These are phyloP conservation scores for Emydomyces testavorans DNA, from an alignment of 2,329 filamentous ascomycete genomes.

Conservation along the genomic window DNA sequence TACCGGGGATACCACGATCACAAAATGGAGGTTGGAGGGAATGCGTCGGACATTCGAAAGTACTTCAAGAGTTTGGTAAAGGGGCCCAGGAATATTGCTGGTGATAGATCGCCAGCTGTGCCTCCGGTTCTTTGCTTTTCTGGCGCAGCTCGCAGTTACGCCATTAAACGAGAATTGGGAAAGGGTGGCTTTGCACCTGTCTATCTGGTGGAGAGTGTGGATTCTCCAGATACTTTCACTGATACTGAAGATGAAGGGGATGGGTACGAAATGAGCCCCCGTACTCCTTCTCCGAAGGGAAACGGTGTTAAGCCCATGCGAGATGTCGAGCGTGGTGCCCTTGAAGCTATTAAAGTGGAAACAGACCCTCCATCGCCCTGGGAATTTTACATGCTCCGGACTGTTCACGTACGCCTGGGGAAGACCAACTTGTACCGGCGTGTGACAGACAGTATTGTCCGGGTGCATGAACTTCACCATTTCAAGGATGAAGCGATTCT, in stretches of 20 bases:
- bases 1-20: constrained; percentile 76
- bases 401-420: constrained; percentile 64
- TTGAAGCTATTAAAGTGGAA: constrained; percentile 94
- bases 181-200: constrained; percentile 92
- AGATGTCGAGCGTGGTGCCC: constrained; percentile 38
- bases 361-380: constrained; percentile 66
- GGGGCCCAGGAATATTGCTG: constrained; percentile 31
- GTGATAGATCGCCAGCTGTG: constrained; percentile 49
- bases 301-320: constrained; percentile 14
- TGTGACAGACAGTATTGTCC: constrained; percentile 63
- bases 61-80: constrained; percentile 59
- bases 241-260: constrained; percentile 27
- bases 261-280: constrained; percentile 40
- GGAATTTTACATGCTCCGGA: constrained; percentile 94
- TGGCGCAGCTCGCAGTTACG: constrained; percentile 56
- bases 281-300: constrained; percentile 44
- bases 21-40: constrained; percentile 50
- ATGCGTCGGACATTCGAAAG: constrained; percentile 65
- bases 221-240: constrained; percentile 34
- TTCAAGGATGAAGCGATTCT: constrained; percentile 85
- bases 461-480: constrained; percentile 80
- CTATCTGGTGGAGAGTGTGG: constrained; percentile 71
- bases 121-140: constrained; percentile 58
- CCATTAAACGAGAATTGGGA: constrained; percentile 72
- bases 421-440: constrained; percentile 47